Percentiles rank a stretch among this genome's conserved stretches.
Evolutionary conservation across 1,284 basidiomycete species (phyloP).

Genomic region (Apiotrichum mycotoxinovorans): DNA sequence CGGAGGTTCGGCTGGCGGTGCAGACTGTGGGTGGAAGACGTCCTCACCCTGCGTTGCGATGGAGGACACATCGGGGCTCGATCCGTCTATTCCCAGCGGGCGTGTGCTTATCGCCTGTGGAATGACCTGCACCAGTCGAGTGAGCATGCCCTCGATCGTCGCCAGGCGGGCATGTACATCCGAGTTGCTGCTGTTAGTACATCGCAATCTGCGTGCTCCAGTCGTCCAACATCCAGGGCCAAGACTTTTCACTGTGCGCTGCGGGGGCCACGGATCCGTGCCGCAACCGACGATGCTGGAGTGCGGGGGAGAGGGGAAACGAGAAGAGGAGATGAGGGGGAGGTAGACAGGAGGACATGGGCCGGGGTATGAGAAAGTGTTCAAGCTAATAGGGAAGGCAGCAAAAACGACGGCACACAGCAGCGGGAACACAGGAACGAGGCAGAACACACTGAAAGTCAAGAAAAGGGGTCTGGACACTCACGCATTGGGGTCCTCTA

Average conservation of each 20-base stretch:
- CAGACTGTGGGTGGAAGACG: constrained; percentile 40
- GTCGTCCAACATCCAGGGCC: background rate
- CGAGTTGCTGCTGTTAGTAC: constrained; percentile 46
- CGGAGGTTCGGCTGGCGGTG: constrained; percentile 24
- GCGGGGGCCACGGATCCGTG: background rate
- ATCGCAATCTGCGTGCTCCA: too few relatives aligned
- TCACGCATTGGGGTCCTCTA: constrained; percentile 49
- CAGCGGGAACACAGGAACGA: background rate
- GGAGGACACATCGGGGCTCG: constrained; percentile 39
- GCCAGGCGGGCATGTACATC: constrained; percentile 48
- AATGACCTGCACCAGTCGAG: constrained; percentile 38
- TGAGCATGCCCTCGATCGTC: constrained; percentile 47
- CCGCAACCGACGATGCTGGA: background rate
- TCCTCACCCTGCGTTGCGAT: constrained; percentile 40
- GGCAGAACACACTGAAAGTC: background rate
- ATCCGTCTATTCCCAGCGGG: constrained; percentile 13
- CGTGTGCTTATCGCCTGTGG: constrained; percentile 14
- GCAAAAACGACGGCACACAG: too few relatives aligned
- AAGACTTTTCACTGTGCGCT: too few relatives aligned
- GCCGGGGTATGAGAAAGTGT: background rate
- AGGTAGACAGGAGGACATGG: background rate
- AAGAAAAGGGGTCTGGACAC: too few relatives aligned
- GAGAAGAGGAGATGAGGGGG: background rate
- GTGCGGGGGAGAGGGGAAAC: too few relatives aligned
- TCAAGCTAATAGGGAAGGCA: too few relatives aligned